Percentiles rank a stretch among this genome's conserved stretches.
phyloP scores from a whole-genome alignment of 1,139 yeast genomes.

The Protomyces inouyei region DNA sequence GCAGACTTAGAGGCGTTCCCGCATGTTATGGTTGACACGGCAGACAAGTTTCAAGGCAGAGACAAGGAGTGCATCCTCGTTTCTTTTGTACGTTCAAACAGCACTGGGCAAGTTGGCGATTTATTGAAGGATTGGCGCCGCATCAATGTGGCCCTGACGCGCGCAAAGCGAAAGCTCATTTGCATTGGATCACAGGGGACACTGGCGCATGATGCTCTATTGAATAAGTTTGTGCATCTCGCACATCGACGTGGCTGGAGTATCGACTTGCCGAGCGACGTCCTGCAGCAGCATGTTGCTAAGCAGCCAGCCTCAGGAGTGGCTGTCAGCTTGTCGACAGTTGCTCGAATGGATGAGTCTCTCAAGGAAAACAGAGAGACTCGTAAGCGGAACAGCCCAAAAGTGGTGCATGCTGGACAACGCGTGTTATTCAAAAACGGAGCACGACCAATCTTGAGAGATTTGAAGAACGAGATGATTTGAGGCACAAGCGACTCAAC shows the following conservation, averaged over 20 bases:
- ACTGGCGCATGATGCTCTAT: constrained; percentile 51
- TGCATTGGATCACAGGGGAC: constrained; percentile 74
- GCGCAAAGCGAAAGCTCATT: constrained; percentile 79
- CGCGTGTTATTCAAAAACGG: constrained; percentile 1
- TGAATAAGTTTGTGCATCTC: constrained; percentile 59
- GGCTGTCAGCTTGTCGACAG: background rate
- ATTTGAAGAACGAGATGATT: constrained; percentile 8
- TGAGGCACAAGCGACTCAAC: too few relatives aligned
- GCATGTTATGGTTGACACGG: constrained; percentile 74
- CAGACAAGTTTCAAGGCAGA: constrained; percentile 93
- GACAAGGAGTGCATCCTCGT: constrained; percentile 88
- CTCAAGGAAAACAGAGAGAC: background rate
- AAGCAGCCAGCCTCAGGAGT: background rate
- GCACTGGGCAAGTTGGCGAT: constrained; percentile 56
- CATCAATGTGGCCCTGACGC: constrained; percentile 86
- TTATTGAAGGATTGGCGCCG: constrained; percentile 84
- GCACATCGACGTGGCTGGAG: constrained; percentile 63
- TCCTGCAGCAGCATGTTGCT: constrained; percentile 26
- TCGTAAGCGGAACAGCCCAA: background rate
- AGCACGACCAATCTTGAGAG: constrained; percentile 14
- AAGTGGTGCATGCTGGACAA: constrained; percentile 8
- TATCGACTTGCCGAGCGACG: constrained; percentile 47
- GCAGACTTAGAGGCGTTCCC: constrained; percentile 44
- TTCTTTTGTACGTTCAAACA: constrained; percentile 79
- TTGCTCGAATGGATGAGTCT: background rate